Conservation (phyloP, 495 filamentous ascomycete genomes). For the Glarea lozoyensis region DNA sequence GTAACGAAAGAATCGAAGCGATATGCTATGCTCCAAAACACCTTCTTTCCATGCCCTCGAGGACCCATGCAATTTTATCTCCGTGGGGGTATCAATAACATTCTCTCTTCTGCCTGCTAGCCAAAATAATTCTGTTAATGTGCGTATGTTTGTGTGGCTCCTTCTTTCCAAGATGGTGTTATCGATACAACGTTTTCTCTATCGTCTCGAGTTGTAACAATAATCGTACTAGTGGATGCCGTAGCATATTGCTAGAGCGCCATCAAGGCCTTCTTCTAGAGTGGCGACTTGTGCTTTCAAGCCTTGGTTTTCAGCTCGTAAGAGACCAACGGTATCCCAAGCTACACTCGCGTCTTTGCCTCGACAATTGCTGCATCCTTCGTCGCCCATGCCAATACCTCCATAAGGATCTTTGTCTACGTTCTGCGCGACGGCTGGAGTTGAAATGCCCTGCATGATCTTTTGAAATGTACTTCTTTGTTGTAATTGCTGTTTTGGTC, state of each 20-base stretch:
- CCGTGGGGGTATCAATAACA: no score
- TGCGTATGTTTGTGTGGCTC: no score
- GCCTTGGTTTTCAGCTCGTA: constrained; percentile 65
- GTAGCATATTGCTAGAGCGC: constrained; percentile 47
- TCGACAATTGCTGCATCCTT: constrained; percentile 50
- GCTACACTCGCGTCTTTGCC: constrained; percentile 55
- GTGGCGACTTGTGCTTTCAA: constrained; percentile 59
- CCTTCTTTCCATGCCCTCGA: no score
- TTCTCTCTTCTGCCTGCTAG: no score
- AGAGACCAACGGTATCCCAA: constrained; percentile 59
- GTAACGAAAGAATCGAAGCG: no score
- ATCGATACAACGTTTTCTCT: no score
- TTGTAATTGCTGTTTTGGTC: constrained; percentile 12
- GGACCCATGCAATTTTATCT: no score
- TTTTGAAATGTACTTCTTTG: constrained; percentile 41
- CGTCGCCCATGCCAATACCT: constrained; percentile 12
- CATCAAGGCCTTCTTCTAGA: constrained; percentile 61
- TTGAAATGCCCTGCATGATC: constrained; percentile 36
- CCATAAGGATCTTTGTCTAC: constrained; percentile 3
- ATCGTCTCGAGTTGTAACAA: no score
- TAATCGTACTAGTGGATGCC: no score
- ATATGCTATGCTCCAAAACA: no score
- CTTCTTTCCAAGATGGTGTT: no score
- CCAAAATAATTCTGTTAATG: no score
- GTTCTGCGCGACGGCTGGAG: background rate